Percentiles rank a stretch among this genome's conserved stretches.
These are phyloP conservation scores for Fraxinus anomala DNA, from an alignment of 257 asterid genomes.

Conservation along the genomic window DNA sequence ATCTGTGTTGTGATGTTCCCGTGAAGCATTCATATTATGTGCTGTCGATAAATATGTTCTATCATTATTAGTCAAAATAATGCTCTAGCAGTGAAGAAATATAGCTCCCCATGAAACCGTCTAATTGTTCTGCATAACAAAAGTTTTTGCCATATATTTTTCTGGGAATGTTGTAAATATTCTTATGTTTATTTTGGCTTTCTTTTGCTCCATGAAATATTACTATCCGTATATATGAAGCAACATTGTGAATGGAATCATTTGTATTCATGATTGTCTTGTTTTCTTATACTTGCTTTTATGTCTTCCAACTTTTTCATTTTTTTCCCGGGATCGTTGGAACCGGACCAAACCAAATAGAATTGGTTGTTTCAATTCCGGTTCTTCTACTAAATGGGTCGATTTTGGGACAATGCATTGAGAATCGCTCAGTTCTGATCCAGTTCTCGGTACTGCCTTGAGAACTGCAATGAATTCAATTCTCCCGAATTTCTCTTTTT, in stretches of 20 bases:
- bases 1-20: slow-evolving; percentile 34
- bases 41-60: neutral
- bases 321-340: too few relatives aligned
- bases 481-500: too few relatives aligned
- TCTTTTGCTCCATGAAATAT: slow-evolving; percentile 7
- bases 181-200: neutral
- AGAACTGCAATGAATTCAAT: too few relatives aligned
- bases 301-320: too few relatives aligned
- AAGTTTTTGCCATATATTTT: slow-evolving; percentile 26
- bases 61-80: too few relatives aligned
- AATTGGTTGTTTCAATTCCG: too few relatives aligned
- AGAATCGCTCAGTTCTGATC: too few relatives aligned
- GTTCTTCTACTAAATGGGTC: too few relatives aligned
- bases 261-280: slow-evolving; percentile 16
- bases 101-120: neutral
- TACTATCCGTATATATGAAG: slow-evolving; percentile 10
- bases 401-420: too few relatives aligned
- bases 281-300: too few relatives aligned
- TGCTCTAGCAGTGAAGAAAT: neutral
- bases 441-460: too few relatives aligned
- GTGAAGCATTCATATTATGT: neutral
- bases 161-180: neutral
- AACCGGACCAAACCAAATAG: too few relatives aligned
- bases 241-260: slow-evolving; percentile 22
- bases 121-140: neutral